These are phyloP conservation scores for Pistacia vera DNA, from an alignment of 345 rosid species.

Conservation along the genomic window DNA sequence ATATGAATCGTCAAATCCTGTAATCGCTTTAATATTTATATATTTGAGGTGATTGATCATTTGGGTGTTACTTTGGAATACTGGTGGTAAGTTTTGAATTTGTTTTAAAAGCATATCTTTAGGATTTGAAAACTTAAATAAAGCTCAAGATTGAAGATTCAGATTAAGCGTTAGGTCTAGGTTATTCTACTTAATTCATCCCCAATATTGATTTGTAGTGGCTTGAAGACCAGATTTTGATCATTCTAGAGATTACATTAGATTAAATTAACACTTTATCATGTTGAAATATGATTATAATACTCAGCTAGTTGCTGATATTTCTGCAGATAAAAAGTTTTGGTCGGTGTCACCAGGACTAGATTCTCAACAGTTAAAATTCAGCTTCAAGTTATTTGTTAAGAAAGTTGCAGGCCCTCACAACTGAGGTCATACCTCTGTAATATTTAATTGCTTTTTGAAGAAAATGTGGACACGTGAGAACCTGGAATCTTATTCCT, in stretches of 20 bases:
- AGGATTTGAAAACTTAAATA: neutral
- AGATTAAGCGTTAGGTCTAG: neutral
- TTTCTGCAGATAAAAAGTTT: neutral
- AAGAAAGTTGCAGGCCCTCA: neutral
- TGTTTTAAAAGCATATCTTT: neutral
- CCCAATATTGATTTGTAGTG: neutral
- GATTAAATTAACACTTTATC: neutral
- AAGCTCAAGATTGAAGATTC: conserved; percentile 5
- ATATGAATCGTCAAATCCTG: neutral
- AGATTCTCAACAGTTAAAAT: neutral
- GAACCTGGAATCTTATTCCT: conserved; percentile 14
- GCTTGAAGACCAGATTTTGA: neutral
- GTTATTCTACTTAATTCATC: neutral
- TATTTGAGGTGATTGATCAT: neutral
- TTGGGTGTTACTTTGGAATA: neutral
- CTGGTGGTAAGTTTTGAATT: neutral
- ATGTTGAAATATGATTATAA: neutral
- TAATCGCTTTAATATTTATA: neutral
- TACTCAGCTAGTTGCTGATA: neutral
- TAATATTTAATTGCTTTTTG: neutral
- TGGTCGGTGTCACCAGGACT: neutral
- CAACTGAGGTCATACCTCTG: neutral
- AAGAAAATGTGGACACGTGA: neutral
- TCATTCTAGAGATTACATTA: neutral
- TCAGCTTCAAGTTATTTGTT: neutral